Percentiles rank a stretch among this genome's conserved stretches.
Evolutionary conservation across 2,329 filamentous ascomycete genomes (phyloP).

Genomic region (Teratosphaeria zuluensis): DNA sequence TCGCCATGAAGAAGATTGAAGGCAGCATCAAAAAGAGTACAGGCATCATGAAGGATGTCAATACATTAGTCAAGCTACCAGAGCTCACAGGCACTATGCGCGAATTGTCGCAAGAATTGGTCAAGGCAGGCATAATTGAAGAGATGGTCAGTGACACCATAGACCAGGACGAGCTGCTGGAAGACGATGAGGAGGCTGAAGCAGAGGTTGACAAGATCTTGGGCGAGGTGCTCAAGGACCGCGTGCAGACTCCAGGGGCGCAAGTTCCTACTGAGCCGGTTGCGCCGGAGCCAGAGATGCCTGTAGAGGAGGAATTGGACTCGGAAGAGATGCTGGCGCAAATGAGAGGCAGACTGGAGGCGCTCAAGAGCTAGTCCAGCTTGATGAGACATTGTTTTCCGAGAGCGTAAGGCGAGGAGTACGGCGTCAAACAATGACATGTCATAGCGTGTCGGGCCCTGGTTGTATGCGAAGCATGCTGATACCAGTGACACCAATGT

Average conservation of each 20-base stretch:
- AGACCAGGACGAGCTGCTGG: slow-evolving; percentile 61
- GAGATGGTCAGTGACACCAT: slow-evolving; percentile 89
- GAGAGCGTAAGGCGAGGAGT: not conserved
- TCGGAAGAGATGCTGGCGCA: slow-evolving; percentile 85
- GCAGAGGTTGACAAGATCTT: slow-evolving; percentile 3
- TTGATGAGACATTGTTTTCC: not conserved
- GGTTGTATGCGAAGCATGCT: not conserved
- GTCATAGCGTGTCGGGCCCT: not conserved
- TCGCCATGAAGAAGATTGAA: slow-evolving; percentile 91
- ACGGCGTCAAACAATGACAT: not conserved
- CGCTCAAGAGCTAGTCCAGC: slow-evolving; percentile 62
- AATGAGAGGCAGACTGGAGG: slow-evolving; percentile 87
- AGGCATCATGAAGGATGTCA: slow-evolving; percentile 95
- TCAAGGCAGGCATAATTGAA: slow-evolving; percentile 93
- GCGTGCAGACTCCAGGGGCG: slow-evolving; percentile 54
- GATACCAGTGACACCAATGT: not conserved
- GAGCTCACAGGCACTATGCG: slow-evolving; percentile 84
- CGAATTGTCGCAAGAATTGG: slow-evolving; percentile 74
- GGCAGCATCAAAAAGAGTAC: slow-evolving; percentile 78
- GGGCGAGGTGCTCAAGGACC: slow-evolving; percentile 67
- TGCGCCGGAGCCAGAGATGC: slow-evolving; percentile 35
- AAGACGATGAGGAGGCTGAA: slow-evolving; percentile 61
- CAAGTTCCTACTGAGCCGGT: slow-evolving; percentile 35
- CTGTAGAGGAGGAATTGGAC: slow-evolving; percentile 60
- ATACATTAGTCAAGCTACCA: slow-evolving; percentile 71